Conservation (phyloP, 2,329 filamentous ascomycete species). For the Cytospora paraplurivora region DNA sequence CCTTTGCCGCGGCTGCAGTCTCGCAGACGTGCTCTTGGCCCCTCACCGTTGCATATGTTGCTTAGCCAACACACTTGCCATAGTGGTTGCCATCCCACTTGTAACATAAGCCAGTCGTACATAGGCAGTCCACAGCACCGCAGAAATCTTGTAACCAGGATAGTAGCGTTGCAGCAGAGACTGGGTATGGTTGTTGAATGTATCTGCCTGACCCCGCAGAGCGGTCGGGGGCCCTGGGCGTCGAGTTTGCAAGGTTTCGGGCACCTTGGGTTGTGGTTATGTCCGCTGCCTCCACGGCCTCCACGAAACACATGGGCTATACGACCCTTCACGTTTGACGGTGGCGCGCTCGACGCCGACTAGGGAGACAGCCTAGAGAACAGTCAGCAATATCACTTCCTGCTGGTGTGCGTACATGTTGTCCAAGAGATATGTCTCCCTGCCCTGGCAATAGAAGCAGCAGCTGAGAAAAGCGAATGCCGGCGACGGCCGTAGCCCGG, state of each 20-base stretch:
- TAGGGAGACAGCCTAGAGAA: background rate
- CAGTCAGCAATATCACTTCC: background rate
- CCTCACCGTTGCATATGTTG: background rate
- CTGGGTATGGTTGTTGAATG: background rate
- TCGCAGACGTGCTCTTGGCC: background rate
- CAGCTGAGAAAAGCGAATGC: too few species aligned
- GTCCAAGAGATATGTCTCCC: background rate
- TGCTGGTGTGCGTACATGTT: background rate
- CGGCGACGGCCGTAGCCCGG: background rate
- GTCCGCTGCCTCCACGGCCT: background rate
- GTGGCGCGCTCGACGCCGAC: background rate
- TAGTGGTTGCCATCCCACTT: background rate
- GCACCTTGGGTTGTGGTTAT: background rate
- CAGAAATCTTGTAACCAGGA: background rate
- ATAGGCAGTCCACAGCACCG: background rate
- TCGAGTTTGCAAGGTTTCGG: background rate
- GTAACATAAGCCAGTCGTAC: background rate
- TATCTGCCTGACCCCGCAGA: background rate
- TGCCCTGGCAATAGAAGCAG: background rate
- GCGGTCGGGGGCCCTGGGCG: background rate
- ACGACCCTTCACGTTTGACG: background rate
- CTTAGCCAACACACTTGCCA: background rate
- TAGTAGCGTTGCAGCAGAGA: background rate
- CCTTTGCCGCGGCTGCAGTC: background rate
- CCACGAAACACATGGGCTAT: background rate